Conservation (phyloP, 2,329 filamentous ascomycete genomes). For the Cucurbitaria berberidis region DNA sequence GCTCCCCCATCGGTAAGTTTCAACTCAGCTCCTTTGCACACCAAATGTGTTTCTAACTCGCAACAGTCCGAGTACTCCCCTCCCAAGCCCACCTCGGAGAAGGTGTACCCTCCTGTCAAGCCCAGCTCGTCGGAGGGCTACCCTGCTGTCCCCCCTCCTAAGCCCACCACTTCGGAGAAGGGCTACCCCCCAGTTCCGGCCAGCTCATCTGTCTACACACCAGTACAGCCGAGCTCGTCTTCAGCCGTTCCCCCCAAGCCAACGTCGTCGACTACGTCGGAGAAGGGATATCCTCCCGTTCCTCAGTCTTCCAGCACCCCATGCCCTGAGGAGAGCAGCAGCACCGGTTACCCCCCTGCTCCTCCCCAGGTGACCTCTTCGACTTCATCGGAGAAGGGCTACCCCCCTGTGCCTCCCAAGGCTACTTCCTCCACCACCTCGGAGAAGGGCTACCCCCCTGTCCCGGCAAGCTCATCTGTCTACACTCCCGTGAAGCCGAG, state of each 20-base stretch:
- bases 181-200: conserved; percentile 4
- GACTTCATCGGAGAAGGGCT: not conserved
- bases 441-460: too few relatives aligned
- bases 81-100: not conserved
- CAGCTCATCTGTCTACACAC: not conserved
- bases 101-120: conserved; percentile 1
- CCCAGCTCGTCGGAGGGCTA: conserved; percentile 1
- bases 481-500: too few relatives aligned
- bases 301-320: conserved; percentile 2
- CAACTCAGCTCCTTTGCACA: not conserved
- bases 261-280: too few relatives aligned
- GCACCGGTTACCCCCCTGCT: not conserved
- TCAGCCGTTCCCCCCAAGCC: not conserved
- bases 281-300: not conserved
- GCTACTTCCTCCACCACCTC: not conserved
- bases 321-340: not conserved
- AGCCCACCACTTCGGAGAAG: too few relatives aligned
- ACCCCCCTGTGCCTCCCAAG: too few relatives aligned
- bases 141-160: conserved; percentile 4
- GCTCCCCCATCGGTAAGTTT: not conserved
- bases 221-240: not conserved
- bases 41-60: not conserved
- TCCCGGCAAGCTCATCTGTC: too few relatives aligned
- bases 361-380: not conserved
- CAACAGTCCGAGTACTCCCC: not conserved